Evolutionary conservation across 352 stramenopile genomes (phyloP).

Genomic region (Plasmopara viticola): DNA sequence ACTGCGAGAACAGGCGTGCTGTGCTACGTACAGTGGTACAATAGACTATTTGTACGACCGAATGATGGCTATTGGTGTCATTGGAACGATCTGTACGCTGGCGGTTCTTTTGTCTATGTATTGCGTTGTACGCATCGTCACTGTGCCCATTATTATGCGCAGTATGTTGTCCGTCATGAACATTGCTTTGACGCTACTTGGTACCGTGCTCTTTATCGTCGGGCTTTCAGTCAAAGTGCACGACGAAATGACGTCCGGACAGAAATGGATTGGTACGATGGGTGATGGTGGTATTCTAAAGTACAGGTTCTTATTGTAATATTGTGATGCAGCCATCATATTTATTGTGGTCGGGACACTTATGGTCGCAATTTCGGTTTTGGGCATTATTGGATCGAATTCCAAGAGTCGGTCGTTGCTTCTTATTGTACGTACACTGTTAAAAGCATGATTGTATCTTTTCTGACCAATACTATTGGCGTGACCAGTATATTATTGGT

Average conservation of each 20-base stretch:
- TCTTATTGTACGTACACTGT: constrained; percentile 50
- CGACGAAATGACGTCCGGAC: constrained; percentile 56
- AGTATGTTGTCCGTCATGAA: constrained; percentile 77
- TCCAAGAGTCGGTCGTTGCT: constrained; percentile 73
- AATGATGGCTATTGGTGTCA: constrained; percentile 39
- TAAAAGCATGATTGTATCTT: constrained; percentile 3
- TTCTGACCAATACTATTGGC: not conserved
- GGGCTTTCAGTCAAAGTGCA: constrained; percentile 52
- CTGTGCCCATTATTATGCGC: constrained; percentile 84
- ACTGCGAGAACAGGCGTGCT: constrained; percentile 44
- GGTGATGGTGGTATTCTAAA: not conserved
- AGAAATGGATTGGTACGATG: constrained; percentile 65
- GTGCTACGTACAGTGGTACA: constrained; percentile 44
- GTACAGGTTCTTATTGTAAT: not conserved
- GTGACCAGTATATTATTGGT: constrained; percentile 61
- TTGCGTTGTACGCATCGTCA: constrained; percentile 79
- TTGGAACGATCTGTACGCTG: constrained; percentile 41
- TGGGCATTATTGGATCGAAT: constrained; percentile 61
- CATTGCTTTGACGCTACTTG: constrained; percentile 57
- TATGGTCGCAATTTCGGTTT: constrained; percentile 51
- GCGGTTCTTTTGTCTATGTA: constrained; percentile 58
- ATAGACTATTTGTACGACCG: constrained; percentile 41
- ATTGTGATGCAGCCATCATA: constrained; percentile 36
- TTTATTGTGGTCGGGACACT: constrained; percentile 69
- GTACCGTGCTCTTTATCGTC: constrained; percentile 48